A percentile compares a stretch with the other conserved stretches of the same genome.
These are phyloP conservation scores for Epichloe sylvatica DNA, from an alignment of 2,329 filamentous ascomycete species.

Conservation along the genomic window DNA sequence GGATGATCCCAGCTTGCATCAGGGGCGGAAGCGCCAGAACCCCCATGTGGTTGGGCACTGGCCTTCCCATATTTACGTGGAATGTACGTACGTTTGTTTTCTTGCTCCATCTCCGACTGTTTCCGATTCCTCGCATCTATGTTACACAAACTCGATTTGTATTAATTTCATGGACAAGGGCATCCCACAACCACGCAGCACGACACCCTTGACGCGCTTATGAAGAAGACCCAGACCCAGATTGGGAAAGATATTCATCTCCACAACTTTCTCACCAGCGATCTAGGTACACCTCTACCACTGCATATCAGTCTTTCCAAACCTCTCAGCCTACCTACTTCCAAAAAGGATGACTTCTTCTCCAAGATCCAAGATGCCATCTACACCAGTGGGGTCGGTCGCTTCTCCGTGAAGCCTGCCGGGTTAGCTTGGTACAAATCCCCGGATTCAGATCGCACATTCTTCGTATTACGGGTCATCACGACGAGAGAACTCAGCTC, in stretches of 20 bases:
- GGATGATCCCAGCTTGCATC: constrained; percentile 76
- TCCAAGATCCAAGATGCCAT: constrained; percentile 35
- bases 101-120: background rate
- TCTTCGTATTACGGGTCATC: constrained; percentile 61
- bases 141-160: too few species aligned
- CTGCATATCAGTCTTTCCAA: constrained; percentile 86
- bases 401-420: constrained; percentile 26
- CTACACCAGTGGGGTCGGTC: constrained; percentile 9
- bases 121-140: background rate
- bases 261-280: constrained; percentile 58
- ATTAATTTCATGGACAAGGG: constrained; percentile 27
- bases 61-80: constrained; percentile 84
- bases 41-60: constrained; percentile 83
- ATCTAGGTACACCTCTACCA: constrained; percentile 63
- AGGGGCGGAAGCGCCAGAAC: constrained; percentile 65
- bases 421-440: constrained; percentile 37
- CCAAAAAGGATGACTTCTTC: constrained; percentile 58
- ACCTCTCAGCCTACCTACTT: constrained; percentile 58
- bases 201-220: constrained; percentile 29
- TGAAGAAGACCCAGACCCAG: constrained; percentile 22
- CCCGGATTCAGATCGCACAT: constrained; percentile 56
- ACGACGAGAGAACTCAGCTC: constrained; percentile 8
- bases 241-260: constrained; percentile 29
- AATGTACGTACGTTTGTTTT: constrained; percentile 51
- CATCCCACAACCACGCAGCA: constrained; percentile 37